Conservation (phyloP, 306 rosid species). For the Astragalus glycyphyllos region DNA sequence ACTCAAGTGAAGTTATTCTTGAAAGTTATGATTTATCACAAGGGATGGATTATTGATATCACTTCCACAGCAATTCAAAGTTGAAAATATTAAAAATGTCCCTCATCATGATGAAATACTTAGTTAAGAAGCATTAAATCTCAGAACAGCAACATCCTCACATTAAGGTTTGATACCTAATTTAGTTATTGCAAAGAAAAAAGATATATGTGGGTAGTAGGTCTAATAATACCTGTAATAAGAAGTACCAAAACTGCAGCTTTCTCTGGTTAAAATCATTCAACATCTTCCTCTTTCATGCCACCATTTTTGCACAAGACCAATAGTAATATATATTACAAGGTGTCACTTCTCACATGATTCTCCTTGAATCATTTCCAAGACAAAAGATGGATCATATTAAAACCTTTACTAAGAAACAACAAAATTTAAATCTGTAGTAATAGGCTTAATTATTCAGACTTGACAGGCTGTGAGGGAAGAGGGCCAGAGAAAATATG, state of each 20-base stretch:
- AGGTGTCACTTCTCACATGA: conserved; percentile 39
- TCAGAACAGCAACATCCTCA: no score
- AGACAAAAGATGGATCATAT: conserved; percentile 48
- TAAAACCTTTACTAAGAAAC: conserved; percentile 38
- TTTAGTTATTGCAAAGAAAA: neutral
- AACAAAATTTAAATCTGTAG: conserved; percentile 48
- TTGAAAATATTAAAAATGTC: conserved; percentile 14
- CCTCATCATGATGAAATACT: conserved; percentile 14
- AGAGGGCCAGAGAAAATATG: conserved; percentile 56
- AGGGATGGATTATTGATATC: no score
- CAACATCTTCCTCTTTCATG: conserved; percentile 61
- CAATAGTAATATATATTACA: conserved; percentile 4
- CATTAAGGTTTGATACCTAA: neutral
- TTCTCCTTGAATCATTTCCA: conserved; percentile 31
- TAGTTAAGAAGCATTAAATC: conserved; percentile 27
- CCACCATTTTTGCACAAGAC: conserved; percentile 49
- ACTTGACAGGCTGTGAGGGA: conserved; percentile 88
- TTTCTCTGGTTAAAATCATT: conserved; percentile 62
- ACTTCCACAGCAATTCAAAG: neutral
- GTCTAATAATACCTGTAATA: conserved; percentile 61
- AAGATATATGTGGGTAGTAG: neutral
- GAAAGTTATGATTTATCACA: conserved; percentile 32
- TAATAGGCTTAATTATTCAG: conserved; percentile 68
- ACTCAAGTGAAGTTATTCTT: conserved; percentile 27
- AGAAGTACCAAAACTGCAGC: conserved; percentile 52